These are phyloP conservation scores for Xylaria sp. DNA, from an alignment of 2,329 filamentous ascomycete genomes.

Conservation along the genomic window DNA sequence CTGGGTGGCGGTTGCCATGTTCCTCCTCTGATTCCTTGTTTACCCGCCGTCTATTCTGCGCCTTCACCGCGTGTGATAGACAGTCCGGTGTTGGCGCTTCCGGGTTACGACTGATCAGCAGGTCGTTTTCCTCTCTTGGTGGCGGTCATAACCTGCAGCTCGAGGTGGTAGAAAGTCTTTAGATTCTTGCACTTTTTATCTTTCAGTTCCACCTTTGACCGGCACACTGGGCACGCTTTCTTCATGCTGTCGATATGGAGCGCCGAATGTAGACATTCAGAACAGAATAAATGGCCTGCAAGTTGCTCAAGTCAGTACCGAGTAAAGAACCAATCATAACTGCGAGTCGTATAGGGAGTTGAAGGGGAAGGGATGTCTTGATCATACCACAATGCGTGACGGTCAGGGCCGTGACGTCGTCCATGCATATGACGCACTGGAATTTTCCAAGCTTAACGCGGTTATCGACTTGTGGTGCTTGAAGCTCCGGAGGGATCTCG, in stretches of 20 bases:
- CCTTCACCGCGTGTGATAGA: slow-evolving; percentile 28
- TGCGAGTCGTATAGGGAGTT: neutral
- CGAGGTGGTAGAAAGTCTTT: slow-evolving; percentile 59
- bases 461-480: slow-evolving; percentile 51
- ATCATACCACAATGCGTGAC: slow-evolving; percentile 68
- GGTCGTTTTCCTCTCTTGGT: slow-evolving; percentile 55
- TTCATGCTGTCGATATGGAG: slow-evolving; percentile 59
- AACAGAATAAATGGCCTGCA: slow-evolving; percentile 67
- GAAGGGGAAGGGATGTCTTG: neutral
- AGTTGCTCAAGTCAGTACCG: slow-evolving; percentile 16
- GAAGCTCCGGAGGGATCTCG: slow-evolving; percentile 48
- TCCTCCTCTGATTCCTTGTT: neutral
- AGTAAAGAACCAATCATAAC: slow-evolving; percentile 1
- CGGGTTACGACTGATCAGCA: slow-evolving; percentile 19
- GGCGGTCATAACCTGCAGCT: slow-evolving; percentile 64
- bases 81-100: neutral
- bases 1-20: neutral
- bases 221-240: slow-evolving; percentile 66
- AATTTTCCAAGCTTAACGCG: slow-evolving; percentile 57
- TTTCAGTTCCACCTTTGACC: slow-evolving; percentile 58
- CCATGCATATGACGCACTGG: slow-evolving; percentile 71
- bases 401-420: slow-evolving; percentile 59
- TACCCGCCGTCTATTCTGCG: slow-evolving; percentile 14
- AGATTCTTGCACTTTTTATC: slow-evolving; percentile 43
- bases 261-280: slow-evolving; percentile 63